These are phyloP conservation scores for Allium sativum DNA, from an alignment of 106 monocot genomes.

Conservation along the genomic window DNA sequence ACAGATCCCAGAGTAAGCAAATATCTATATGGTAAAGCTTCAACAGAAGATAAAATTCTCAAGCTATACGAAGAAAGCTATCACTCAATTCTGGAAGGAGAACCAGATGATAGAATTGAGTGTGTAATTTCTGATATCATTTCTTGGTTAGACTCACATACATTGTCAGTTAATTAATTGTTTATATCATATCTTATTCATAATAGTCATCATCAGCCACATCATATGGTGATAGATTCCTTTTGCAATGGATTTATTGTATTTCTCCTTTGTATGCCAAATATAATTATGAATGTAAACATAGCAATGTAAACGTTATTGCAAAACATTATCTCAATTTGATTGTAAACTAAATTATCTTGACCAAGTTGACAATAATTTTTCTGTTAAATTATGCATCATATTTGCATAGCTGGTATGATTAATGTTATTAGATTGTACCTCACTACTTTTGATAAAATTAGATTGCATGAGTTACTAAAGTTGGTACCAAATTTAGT, in stretches of 20 bases:
- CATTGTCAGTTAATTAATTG: constrained; percentile 10
- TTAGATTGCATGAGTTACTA: too few relatives aligned
- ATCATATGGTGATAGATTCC: neutral
- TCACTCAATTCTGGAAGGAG: constrained; percentile 87
- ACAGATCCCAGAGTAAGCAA: constrained; percentile 83
- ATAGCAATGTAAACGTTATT: neutral
- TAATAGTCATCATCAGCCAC: too few relatives aligned
- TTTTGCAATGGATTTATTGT: neutral
- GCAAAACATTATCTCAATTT: neutral
- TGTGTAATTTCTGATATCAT: constrained; percentile 65
- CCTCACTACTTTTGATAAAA: too few relatives aligned
- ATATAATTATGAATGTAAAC: neutral
- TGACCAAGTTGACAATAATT: neutral
- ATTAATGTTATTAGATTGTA: too few relatives aligned
- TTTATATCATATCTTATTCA: too few relatives aligned
- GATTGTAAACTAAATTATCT: neutral
- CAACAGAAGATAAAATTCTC: constrained; percentile 62
- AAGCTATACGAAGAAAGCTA: constrained; percentile 80
- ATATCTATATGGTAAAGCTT: constrained; percentile 63
- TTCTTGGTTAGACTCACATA: constrained; percentile 68
- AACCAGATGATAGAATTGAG: constrained; percentile 75
- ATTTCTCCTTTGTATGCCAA: neutral
- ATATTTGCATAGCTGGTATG: too few relatives aligned
- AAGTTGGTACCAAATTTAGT: too few relatives aligned
- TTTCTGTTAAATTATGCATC: too few relatives aligned